Evolutionary conservation across 2,329 filamentous ascomycete genomes (phyloP), one percentile per base, ranked within the genome.

Genomic region (Aspergillus proliferans): DNA sequence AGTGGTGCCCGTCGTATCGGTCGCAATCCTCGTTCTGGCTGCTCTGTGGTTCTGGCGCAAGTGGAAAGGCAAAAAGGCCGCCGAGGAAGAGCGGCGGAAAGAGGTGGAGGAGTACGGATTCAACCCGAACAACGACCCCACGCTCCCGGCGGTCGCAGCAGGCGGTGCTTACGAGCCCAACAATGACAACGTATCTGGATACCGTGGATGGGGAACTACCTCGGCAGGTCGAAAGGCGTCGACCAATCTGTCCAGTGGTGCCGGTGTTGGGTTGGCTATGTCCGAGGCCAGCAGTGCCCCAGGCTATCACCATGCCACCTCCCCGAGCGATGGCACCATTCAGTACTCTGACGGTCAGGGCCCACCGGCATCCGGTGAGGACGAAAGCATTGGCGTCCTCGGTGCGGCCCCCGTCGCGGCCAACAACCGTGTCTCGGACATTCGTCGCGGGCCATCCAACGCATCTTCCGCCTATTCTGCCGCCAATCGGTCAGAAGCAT

Each of bases 51-150:
- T 92, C 63, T 98, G 90, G 89, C 84, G 88, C 65, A 90, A 84
- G 73, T 86, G 90, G 54, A 95, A 94, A 74, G 84, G 87, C 61
- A 83, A 85, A 55, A 93, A 89, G 75, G 82, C 83, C 54, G 87
- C 86, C 12, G 89, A 93, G 64, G 93, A 96, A 66, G 83, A 91
- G 61, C 83, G 93, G 45, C 83, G 91, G 55, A 96, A 96, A 73
- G 93, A 98, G 71, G 90, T 96, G 9, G 92, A 97, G 68, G 93
- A 97, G 65, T 97, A 97, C 67, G 86, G 87, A 28, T 97, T 91
- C 76, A 97, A 97, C 68, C 93, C 93, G n/a, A 97, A 97, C 71
- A 85, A 90, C 52, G 91, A 96, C 65, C 89, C 91, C 0, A 89
- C 87, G 1, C 76, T 95, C 10, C 83, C 83, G 6, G 76, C 77